Conservation (phyloP, 2,329 filamentous ascomycete species). For the Gremmenia infestans region DNA sequence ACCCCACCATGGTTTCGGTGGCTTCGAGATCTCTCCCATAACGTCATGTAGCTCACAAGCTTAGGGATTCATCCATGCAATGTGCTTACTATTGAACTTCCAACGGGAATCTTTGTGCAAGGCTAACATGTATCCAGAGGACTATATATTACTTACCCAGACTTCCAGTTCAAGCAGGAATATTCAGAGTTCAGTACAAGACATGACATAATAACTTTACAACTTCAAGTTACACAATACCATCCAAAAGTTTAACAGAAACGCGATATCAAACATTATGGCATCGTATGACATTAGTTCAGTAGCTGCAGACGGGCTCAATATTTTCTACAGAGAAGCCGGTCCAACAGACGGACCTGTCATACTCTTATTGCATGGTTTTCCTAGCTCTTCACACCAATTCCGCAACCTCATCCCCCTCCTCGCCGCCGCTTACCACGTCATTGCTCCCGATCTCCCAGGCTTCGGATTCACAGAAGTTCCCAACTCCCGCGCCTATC, state of each 20-base stretch:
- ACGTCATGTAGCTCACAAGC: too few species aligned
- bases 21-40: too few species aligned
- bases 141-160: background rate
- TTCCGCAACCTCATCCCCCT: constrained; percentile 42
- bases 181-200: background rate
- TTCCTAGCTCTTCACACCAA: constrained; percentile 39
- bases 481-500: constrained; percentile 43
- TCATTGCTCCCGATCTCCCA: constrained; percentile 54
- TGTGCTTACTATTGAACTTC: background rate
- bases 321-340: constrained; percentile 39
- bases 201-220: background rate
- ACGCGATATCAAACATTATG: constrained; percentile 5
- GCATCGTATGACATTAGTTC: constrained; percentile 10
- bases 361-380: constrained; percentile 43
- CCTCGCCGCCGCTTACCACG: constrained; percentile 35
- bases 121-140: background rate
- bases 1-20: background rate
- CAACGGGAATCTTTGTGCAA: background rate
- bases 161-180: background rate
- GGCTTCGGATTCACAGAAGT: constrained; percentile 54
- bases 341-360: constrained; percentile 31
- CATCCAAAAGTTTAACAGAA: background rate
- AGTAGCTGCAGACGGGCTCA: constrained; percentile 32
- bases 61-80: background rate
- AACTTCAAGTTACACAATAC: background rate